These are phyloP conservation scores for Penicillium sp. DNA, from an alignment of 2,329 filamentous ascomycete genomes.

Conservation along the genomic window DNA sequence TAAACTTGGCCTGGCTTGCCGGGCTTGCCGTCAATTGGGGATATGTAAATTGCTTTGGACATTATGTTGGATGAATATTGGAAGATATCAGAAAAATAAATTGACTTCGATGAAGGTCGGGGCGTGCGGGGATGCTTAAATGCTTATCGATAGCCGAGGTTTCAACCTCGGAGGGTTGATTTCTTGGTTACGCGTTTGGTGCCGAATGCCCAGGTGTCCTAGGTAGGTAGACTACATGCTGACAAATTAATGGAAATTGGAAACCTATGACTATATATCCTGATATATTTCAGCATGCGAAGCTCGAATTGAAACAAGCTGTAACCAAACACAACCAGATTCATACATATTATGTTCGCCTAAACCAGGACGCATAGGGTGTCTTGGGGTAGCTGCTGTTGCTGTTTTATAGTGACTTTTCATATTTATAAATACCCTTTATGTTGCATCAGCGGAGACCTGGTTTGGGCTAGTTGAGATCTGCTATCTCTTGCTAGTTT, in stretches of 20 bases:
- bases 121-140: not conserved
- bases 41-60: constrained; percentile 46
- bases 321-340: no score
- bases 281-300: not conserved
- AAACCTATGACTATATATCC: not conserved
- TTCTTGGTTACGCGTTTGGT: not conserved
- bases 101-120: not conserved
- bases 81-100: not conserved
- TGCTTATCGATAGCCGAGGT: constrained; percentile 5
- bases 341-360: not conserved
- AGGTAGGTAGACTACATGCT: not conserved
- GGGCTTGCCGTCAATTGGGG: constrained; percentile 58
- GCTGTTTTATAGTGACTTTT: not conserved
- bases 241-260: not conserved
- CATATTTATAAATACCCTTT: no score
- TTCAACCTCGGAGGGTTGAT: not conserved
- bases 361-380: no score
- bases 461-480: no score
- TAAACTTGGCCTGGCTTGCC: constrained; percentile 83
- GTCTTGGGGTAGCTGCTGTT: not conserved
- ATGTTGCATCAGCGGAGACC: not conserved
- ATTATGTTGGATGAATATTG: constrained; percentile 24
- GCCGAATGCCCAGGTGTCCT: not conserved
- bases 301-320: not conserved
- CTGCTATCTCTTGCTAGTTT: not conserved